phyloP scores from a whole-genome alignment of 192 early-diverging fungal species.

The Rhizophagus prolifer region DNA sequence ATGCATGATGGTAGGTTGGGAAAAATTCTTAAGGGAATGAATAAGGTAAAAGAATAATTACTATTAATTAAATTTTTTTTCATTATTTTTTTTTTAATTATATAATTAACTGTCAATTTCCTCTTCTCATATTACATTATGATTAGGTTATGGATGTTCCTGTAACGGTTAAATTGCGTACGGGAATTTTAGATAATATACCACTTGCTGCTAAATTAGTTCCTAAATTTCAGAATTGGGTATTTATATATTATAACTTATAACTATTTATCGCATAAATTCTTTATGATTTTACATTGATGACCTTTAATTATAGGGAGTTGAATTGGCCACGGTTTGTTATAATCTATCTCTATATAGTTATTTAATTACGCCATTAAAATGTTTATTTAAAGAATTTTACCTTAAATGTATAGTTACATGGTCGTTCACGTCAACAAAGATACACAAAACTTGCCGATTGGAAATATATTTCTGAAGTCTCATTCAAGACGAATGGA shows the following conservation, averaged over 20 bases:
- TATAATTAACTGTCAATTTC: neutral
- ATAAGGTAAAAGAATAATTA: conserved; percentile 35
- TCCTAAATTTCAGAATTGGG: conserved; percentile 62
- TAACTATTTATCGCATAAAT: neutral
- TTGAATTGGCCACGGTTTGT: conserved; percentile 57
- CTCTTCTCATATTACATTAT: neutral
- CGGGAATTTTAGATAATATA: conserved; percentile 61
- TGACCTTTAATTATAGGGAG: conserved; percentile 43
- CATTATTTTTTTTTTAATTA: neutral
- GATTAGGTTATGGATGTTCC: conserved; percentile 65
- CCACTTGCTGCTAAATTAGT: conserved; percentile 74
- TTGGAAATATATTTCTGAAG: conserved; percentile 86
- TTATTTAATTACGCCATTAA: neutral
- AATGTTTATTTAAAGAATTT: neutral
- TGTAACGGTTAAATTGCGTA: conserved; percentile 90
- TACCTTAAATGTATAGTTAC: conserved; percentile 50
- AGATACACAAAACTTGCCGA: conserved; percentile 88
- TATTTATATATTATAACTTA: conserved; percentile 13
- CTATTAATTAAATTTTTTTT: neutral
- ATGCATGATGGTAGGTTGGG: conserved; percentile 61
- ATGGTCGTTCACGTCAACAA: conserved; percentile 90
- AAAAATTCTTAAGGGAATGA: conserved; percentile 76
- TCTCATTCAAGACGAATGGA: conserved; percentile 39
- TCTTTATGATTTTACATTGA: neutral
- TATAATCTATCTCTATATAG: neutral